Evolutionary conservation across 495 filamentous ascomycete species (phyloP).

Genomic region (Clavariopsis aquatica): DNA sequence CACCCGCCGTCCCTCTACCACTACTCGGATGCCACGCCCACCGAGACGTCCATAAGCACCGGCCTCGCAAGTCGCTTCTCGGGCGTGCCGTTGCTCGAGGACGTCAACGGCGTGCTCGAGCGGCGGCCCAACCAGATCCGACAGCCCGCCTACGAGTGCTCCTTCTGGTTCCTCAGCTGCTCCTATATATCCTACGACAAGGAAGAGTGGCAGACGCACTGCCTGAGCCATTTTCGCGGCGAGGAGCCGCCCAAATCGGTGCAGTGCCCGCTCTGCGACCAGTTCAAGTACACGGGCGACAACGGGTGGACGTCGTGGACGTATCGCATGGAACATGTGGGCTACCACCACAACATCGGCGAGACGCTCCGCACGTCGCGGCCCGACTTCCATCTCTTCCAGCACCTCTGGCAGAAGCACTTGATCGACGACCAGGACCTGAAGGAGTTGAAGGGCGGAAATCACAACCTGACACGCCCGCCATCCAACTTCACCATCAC

Average conservation of each 20-base stretch:
- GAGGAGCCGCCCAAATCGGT: conserved; percentile 38
- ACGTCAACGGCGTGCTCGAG: conserved; percentile 34
- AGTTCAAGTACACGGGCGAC: conserved; percentile 24
- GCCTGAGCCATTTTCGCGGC: conserved; percentile 33
- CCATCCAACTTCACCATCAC: conserved; percentile 28
- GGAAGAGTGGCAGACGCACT: conserved; percentile 36
- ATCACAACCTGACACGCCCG: conserved; percentile 30
- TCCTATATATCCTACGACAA: conserved; percentile 27
- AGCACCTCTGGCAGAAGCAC: conserved; percentile 36
- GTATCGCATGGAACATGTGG: conserved; percentile 33
- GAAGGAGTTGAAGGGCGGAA: conserved; percentile 39
- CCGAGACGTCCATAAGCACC: conserved; percentile 33
- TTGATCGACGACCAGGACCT: conserved; percentile 37
- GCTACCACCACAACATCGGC: conserved; percentile 28
- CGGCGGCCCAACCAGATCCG: conserved; percentile 14
- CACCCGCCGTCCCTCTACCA: conserved; percentile 34
- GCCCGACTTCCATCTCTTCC: conserved; percentile 38
- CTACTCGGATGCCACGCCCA: conserved; percentile 32
- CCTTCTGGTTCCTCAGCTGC: conserved; percentile 39
- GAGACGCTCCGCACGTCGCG: conserved; percentile 30
- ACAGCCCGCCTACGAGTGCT: conserved; percentile 31
- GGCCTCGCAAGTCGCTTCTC: conserved; percentile 30
- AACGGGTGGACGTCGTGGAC: conserved; percentile 27
- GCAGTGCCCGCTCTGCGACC: conserved; percentile 34
- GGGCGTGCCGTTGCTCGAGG: conserved; percentile 34